Evolutionary conservation across 2,329 filamentous ascomycete genomes (phyloP), one percentile per base, ranked within the genome.

Genomic region (Lanzia echinophila): DNA sequence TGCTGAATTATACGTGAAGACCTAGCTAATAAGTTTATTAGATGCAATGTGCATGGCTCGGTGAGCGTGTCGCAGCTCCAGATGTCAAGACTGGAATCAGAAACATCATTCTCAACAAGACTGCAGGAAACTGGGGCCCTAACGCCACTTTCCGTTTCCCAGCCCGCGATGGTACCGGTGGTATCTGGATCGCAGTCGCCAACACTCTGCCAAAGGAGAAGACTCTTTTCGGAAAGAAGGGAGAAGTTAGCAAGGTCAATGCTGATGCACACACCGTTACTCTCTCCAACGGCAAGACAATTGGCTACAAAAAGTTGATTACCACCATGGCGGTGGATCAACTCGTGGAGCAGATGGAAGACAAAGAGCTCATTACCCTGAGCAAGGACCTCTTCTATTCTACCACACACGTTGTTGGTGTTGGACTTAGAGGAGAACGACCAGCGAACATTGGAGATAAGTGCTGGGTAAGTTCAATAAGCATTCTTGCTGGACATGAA

Each of bases 41-140:
- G 91, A 99, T 99, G 94, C 94, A 97, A 88, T 96, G 90, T 73
- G 78, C 86, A 71, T 99, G 94, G 94, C 87, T 97, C 60, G 94
- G 94, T 67, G 94, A 99, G 83, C 92, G 94, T 79, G 94, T 99
- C 50, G 94, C 94, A 57, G 91, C 92, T 51, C 94, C 94, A 62
- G 89, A 99, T 70, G 81, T 96, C 78, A 99, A 99, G 84, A 82
- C 79, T 38, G 88, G 95, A 65, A 91, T 90, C 65, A 87, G 84
- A 76, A 99, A 99, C 73, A 88, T 96, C 68, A 90, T 99, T 68
- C 82, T 97, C 60, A 86, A 92, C 77, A 97, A 96, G 83, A 86
- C 90, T 53, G 94, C 94, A 50, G 94, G 92, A 66, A 91, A 90
- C 79, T 99, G 94, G 94, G 94, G 94, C 41, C 94, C 94, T 62